These are phyloP conservation scores for Trichoderma orchidacearum DNA, from an alignment of 495 filamentous ascomycete genomes.

Conservation along the genomic window DNA sequence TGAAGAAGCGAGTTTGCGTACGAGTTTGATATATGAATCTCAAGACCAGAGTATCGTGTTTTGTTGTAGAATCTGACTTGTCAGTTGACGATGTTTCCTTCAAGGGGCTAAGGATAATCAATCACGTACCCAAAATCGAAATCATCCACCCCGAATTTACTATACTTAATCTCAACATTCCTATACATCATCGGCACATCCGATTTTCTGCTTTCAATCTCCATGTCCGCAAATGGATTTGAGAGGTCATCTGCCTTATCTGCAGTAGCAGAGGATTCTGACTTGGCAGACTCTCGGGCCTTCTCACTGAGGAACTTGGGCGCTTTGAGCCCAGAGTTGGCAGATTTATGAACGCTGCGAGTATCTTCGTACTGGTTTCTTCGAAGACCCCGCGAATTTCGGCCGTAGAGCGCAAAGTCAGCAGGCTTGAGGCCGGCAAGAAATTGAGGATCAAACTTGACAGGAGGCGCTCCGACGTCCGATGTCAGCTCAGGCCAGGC, in stretches of 20 bases:
- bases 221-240: conserved; percentile 44
- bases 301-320: conserved; percentile 94
- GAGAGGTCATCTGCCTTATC: conserved; percentile 46
- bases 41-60: conserved; percentile 76
- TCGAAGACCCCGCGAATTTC: conserved; percentile 56
- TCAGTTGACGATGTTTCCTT: background rate
- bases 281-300: conserved; percentile 49
- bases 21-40: conserved; percentile 92
- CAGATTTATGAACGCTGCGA: conserved; percentile 41
- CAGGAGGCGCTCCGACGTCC: conserved; percentile 70
- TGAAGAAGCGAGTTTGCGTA: conserved; percentile 92
- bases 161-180: conserved; percentile 92
- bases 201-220: conserved; percentile 45
- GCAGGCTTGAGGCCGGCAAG: conserved; percentile 51
- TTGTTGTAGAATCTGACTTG: conserved; percentile 72
- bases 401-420: conserved; percentile 60
- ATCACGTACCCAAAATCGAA: conserved; percentile 82
- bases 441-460: conserved; percentile 60
- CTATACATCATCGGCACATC: conserved; percentile 78
- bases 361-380: conserved; percentile 79
- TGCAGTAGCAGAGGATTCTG: conserved; percentile 25
- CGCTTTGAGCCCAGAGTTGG: conserved; percentile 35
- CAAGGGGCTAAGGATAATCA: background rate
- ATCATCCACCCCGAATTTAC: conserved; percentile 92
- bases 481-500: conserved; percentile 79